Conservation (phyloP, 371 early-diverging fungal genomes). For the Lichtheimia hyalospora region DNA sequence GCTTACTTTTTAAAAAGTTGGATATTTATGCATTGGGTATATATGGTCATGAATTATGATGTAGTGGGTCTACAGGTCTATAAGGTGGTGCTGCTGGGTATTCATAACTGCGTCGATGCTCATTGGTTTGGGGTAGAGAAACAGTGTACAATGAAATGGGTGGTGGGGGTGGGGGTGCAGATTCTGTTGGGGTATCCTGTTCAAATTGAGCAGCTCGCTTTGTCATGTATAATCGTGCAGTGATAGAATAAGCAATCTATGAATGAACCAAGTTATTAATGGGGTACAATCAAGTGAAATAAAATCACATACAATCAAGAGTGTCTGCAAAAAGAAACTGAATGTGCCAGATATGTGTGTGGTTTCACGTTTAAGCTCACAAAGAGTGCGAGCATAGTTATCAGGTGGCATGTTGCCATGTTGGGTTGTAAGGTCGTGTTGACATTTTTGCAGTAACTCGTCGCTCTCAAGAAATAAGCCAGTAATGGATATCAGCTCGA, state of each 20-base stretch:
- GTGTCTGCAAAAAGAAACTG: conserved; percentile 5
- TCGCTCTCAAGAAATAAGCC: not conserved
- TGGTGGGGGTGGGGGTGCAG: too few relatives aligned
- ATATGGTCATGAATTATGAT: not conserved
- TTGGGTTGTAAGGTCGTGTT: not conserved
- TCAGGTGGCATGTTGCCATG: not conserved
- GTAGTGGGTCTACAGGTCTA: conserved; percentile 4
- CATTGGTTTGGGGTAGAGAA: not conserved
- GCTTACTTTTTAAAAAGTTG: not conserved
- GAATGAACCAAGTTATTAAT: not conserved
- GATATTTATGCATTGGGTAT: not conserved
- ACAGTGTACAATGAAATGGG: not conserved
- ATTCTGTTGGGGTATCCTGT: not conserved
- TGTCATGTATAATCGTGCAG: not conserved
- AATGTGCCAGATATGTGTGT: conserved; percentile 6
- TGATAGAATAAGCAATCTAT: not conserved
- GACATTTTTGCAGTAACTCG: not conserved
- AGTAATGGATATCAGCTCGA: not conserved
- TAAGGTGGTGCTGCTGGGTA: not conserved
- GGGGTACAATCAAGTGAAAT: not conserved
- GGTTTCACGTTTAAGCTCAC: conserved; percentile 4
- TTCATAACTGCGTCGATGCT: not conserved
- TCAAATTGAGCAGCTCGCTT: not conserved
- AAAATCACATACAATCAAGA: conserved; percentile 5
- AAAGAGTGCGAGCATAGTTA: not conserved